Conservation (phyloP, 768 basidiomycete species). For the Leucogyrophana mollusca region DNA sequence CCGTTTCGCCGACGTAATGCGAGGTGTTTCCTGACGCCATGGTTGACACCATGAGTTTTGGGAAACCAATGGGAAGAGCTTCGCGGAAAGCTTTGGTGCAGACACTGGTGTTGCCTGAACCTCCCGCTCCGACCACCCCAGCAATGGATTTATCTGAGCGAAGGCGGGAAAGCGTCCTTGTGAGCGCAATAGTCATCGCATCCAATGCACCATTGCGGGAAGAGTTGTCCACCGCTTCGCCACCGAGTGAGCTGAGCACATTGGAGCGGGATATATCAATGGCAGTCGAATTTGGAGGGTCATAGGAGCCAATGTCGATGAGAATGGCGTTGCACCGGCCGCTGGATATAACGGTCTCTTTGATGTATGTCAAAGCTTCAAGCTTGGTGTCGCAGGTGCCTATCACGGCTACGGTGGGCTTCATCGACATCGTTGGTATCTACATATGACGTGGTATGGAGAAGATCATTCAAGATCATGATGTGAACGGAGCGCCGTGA, state of each 20-base stretch:
- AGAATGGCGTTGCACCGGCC: slow-evolving; percentile 24
- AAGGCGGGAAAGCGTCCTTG: slow-evolving; percentile 13
- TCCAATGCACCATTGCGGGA: slow-evolving; percentile 11
- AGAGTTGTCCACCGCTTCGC: not conserved
- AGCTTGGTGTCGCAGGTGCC: slow-evolving; percentile 29
- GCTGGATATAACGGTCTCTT: slow-evolving; percentile 11
- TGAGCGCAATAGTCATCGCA: slow-evolving; percentile 19
- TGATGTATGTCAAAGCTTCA: slow-evolving; percentile 20
- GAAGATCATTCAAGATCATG: not conserved
- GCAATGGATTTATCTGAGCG: slow-evolving; percentile 9
- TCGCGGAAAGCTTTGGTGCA: slow-evolving; percentile 20
- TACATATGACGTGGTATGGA: not conserved
- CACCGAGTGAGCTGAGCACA: slow-evolving; percentile 11
- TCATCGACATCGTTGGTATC: not conserved
- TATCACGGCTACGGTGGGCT: slow-evolving; percentile 20
- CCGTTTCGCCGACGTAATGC: slow-evolving; percentile 30
- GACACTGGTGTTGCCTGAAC: slow-evolving; percentile 24
- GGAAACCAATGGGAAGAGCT: slow-evolving; percentile 26
- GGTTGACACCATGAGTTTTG: slow-evolving; percentile 28
- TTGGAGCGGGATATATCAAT: slow-evolving; percentile 22
- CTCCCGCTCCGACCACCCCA: slow-evolving; percentile 22
- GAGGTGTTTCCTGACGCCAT: slow-evolving; percentile 26
- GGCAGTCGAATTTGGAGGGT: slow-evolving; percentile 10
- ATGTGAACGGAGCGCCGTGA: not conserved
- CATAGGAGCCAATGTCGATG: slow-evolving; percentile 20